These are phyloP conservation scores for Rhizophagus clarus DNA, from an alignment of 192 early-diverging fungal genomes.

Conservation along the genomic window DNA sequence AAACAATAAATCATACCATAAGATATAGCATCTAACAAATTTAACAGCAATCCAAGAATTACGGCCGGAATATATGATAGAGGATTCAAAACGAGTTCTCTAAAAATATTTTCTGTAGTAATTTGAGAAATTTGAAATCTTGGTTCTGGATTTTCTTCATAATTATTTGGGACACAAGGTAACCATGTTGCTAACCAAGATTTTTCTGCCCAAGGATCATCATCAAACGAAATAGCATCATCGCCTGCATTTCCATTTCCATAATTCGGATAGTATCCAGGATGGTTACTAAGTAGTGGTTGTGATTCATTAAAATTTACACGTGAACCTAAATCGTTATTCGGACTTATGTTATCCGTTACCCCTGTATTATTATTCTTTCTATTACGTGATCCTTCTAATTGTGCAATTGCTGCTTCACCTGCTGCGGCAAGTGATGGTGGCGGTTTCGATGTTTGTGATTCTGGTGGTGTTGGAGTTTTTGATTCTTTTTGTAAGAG, in stretches of 20 bases:
- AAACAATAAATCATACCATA: slow-evolving; percentile 55
- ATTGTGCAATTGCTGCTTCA: neutral
- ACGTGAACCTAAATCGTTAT: no score
- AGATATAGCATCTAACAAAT: slow-evolving; percentile 89
- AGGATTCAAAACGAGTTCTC: slow-evolving; percentile 46
- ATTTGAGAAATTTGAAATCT: slow-evolving; percentile 10
- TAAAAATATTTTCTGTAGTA: slow-evolving; percentile 22
- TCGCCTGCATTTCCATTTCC: neutral
- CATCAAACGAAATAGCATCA: slow-evolving; percentile 3
- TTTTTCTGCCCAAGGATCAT: neutral
- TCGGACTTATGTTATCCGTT: neutral
- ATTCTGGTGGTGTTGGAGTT: neutral
- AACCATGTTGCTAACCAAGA: slow-evolving; percentile 17
- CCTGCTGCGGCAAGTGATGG: neutral
- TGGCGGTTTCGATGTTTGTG: neutral
- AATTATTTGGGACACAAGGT: neutral
- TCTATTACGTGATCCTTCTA: neutral
- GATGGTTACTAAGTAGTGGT: neutral
- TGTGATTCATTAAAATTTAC: neutral
- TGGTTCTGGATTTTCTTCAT: neutral
- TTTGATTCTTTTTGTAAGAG: slow-evolving; percentile 27
- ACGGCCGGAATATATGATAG: slow-evolving; percentile 85
- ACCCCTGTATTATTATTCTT: neutral
- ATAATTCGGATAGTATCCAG: neutral
- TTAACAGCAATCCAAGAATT: slow-evolving; percentile 85